Conservation (phyloP, 2,329 filamentous ascomycete species). For the Fusarium verticillioides region DNA sequence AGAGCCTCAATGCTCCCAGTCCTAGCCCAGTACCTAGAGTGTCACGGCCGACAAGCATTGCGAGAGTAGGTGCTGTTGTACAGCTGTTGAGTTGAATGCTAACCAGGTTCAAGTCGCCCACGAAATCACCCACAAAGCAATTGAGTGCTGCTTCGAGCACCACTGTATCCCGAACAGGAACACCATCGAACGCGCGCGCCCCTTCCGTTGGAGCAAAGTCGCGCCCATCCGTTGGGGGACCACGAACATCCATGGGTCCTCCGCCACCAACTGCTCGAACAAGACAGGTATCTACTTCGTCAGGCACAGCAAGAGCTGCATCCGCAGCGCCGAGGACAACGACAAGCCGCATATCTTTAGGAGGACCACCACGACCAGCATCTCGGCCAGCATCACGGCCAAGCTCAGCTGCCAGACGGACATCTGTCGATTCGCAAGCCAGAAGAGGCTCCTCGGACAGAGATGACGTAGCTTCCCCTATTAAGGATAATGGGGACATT, state of each 20-base stretch:
- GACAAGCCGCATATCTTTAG: conserved; percentile 55
- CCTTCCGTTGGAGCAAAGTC: conserved; percentile 60
- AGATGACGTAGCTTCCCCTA: conserved; percentile 54
- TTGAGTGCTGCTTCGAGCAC: conserved; percentile 66
- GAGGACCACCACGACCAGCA: conserved; percentile 50
- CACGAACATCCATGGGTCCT: conserved; percentile 75
- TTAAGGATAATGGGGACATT: conserved; percentile 63
- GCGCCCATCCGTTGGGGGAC: conserved; percentile 64
- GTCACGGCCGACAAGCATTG: conserved; percentile 65
- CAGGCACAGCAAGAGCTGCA: conserved; percentile 50
- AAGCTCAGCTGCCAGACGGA: conserved; percentile 52
- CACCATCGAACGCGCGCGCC: conserved; percentile 67
- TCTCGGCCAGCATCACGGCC: conserved; percentile 52
- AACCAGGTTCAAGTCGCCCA: conserved; percentile 69
- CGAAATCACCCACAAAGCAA: conserved; percentile 84
- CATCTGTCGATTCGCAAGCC: conserved; percentile 60
- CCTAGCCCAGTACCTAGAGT: conserved; percentile 74
- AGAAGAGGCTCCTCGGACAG: conserved; percentile 54
- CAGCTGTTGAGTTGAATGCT: conserved; percentile 21
- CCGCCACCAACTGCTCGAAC: conserved; percentile 60
- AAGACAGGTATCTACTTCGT: conserved; percentile 59
- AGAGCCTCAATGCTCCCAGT: conserved; percentile 77
- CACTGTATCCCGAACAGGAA: conserved; percentile 71
- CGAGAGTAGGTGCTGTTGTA: conserved; percentile 58
- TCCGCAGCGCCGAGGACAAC: conserved; percentile 51